These are phyloP conservation scores for Teratosphaeriaceae sp. DNA, from an alignment of 2,329 filamentous ascomycete species.

Conservation along the genomic window DNA sequence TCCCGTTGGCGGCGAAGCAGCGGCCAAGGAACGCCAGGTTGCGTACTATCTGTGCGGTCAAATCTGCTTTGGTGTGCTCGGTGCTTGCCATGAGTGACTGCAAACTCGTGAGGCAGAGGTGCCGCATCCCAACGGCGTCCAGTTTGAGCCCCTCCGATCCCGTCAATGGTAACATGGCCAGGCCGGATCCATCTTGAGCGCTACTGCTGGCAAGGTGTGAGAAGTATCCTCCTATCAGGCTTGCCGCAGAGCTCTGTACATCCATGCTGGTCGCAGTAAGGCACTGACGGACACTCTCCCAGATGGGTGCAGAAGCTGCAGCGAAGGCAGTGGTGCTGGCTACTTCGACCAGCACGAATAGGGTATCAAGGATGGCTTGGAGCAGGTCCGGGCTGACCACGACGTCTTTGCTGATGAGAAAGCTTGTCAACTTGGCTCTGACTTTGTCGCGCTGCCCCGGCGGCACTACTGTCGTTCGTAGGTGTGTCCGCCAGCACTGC, in stretches of 20 bases:
- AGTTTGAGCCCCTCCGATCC: constrained; percentile 68
- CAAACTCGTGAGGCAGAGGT: constrained; percentile 51
- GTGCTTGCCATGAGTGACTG: constrained; percentile 55
- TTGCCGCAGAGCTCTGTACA: constrained; percentile 71
- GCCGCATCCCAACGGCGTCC: constrained; percentile 55
- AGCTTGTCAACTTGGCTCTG: constrained; percentile 42
- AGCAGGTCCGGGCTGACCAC: constrained; percentile 64
- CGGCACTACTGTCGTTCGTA: constrained; percentile 57
- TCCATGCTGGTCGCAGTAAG: constrained; percentile 59
- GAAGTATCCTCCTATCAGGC: constrained; percentile 69
- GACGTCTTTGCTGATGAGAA: constrained; percentile 45
- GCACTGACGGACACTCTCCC: constrained; percentile 61
- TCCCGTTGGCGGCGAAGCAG: constrained; percentile 53
- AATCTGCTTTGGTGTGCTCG: constrained; percentile 54
- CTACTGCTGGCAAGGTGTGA: constrained; percentile 66
- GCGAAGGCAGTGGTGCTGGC: constrained; percentile 60
- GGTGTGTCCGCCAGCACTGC: constrained; percentile 76
- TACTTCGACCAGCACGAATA: constrained; percentile 60
- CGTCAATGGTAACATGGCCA: constrained; percentile 53
- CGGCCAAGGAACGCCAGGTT: constrained; percentile 77
- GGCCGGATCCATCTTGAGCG: constrained; percentile 41
- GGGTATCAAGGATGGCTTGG: constrained; percentile 65
- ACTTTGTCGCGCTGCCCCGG: constrained; percentile 63
- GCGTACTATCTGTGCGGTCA: constrained; percentile 73
- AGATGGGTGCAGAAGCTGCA: constrained; percentile 56